Evolutionary conservation across 2,329 filamentous ascomycete genomes (phyloP), one percentile per base, ranked within the genome.

Genomic region (Stemphylium lycopersici): DNA sequence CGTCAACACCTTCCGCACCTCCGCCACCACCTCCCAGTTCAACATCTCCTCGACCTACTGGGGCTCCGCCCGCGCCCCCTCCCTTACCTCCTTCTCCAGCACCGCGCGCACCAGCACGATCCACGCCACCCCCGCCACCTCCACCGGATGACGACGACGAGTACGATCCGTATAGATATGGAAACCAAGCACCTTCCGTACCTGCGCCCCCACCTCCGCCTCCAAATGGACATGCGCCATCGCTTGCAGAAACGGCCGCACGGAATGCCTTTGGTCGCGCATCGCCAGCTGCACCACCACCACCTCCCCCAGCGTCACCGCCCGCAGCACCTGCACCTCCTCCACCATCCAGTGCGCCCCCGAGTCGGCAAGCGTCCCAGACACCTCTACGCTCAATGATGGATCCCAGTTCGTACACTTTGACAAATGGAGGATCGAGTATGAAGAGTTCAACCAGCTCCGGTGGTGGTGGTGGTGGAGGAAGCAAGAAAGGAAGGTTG

Each of bases 361-460:
- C 72, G 3, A 61, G 39, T 15, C 65, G 70, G 34, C 67, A 73
- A 15, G 59, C 69, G 20, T 74, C 75, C 33, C 78, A 80, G 52
- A 82, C 61, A 41, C 78, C 79, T 72, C 79, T 65, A 69, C 87
- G 74, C 41, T 83, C 87, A 4, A 85, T 90, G 80, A 79, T 95
- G 12, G 89, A 93, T 69, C 84, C 90, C 1, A 90, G 87, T 68
- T 83, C 87, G 11, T 95, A 92, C 74, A 95, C 90, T 0, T 63
- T 81, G 24, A 76, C 74, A 1, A 80, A 80, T 39, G 77, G 77
- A 6, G 72, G 71, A 15, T 61, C 63, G 32, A 58, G 62, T 11
- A 44, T 58, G 12, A 65, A 58, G 43, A 68, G 67, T 34, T 63
- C 63, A 11, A 63, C 66, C 1, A 62, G 57, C 40, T 58, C 66